Percentiles rank a stretch among this genome's conserved stretches.
These are phyloP conservation scores for Trichocladium uniseriatum DNA, from an alignment of 495 filamentous ascomycete genomes.

Conservation along the genomic window DNA sequence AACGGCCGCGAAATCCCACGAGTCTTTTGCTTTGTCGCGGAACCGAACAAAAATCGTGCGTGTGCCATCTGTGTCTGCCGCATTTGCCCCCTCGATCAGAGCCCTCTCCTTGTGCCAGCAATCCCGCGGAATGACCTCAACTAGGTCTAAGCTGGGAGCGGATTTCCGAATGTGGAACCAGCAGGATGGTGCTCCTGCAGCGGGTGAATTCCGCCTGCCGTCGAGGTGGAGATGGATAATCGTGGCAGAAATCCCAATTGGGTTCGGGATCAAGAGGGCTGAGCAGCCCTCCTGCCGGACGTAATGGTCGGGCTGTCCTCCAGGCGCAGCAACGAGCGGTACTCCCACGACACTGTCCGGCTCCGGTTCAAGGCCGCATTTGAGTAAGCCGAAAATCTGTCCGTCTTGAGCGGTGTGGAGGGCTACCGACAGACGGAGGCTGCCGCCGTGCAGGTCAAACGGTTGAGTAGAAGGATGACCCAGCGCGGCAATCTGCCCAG, in stretches of 20 bases:
- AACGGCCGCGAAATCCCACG: not conserved
- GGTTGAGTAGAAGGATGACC: not conserved
- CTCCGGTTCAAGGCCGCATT: not conserved
- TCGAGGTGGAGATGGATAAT: not conserved
- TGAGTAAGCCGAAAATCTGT: not conserved
- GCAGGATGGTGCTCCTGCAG: not conserved
- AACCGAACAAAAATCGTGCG: not conserved
- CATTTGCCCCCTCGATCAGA: not conserved
- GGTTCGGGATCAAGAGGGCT: not conserved
- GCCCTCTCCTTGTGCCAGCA: slow-evolving; percentile 8
- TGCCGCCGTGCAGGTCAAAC: not conserved
- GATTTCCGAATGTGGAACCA: slow-evolving; percentile 6
- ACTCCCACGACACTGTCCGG: not conserved
- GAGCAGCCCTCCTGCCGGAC: not conserved
- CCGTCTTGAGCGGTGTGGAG: not conserved
- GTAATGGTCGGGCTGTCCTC: not conserved
- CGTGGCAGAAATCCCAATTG: not conserved
- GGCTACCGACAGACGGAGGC: not conserved
- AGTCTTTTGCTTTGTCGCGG: not conserved
- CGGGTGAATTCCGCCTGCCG: not conserved
- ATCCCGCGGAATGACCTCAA: not conserved
- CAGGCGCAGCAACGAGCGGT: slow-evolving; percentile 1
- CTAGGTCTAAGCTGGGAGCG: not conserved
- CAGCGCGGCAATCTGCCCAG: not conserved
- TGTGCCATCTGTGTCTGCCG: not conserved